Conservation (phyloP, 1,139 yeast genomes). For the Diutina mesorugosa region DNA sequence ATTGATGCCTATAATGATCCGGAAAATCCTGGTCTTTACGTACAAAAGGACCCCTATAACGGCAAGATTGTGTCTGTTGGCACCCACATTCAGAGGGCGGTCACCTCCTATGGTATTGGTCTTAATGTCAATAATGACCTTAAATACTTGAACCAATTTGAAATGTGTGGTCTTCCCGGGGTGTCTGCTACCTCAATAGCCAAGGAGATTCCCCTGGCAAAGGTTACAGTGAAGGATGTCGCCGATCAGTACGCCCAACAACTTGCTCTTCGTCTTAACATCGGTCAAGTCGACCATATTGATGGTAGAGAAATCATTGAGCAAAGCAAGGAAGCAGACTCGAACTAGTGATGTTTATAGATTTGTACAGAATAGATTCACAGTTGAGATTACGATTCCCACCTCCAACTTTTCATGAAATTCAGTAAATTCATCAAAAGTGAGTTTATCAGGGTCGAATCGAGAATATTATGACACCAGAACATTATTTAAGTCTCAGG, state of each 20-base stretch:
- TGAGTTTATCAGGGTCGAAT: too few relatives aligned
- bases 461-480: too few relatives aligned
- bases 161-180: constrained; percentile 77
- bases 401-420: too few relatives aligned
- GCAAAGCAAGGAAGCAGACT: background rate
- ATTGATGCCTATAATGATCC: background rate
- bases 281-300: constrained; percentile 25
- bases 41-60: constrained; percentile 20
- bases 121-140: constrained; percentile 69
- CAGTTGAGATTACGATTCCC: background rate
- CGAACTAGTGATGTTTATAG: background rate
- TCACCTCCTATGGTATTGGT: constrained; percentile 85
- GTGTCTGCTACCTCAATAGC: constrained; percentile 28
- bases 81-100: constrained; percentile 67
- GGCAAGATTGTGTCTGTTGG: constrained; percentile 85
- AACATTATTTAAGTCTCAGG: too few relatives aligned
- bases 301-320: constrained; percentile 15
- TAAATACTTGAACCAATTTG: constrained; percentile 52
- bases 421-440: too few relatives aligned
- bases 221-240: constrained; percentile 2
- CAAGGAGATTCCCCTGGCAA: constrained; percentile 12
- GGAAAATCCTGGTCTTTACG: constrained; percentile 83
- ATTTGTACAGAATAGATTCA: background rate
- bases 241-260: background rate
- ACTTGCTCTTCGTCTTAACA: background rate